Base-by-base conservation (phyloP, 108 stramenopile genomes). In the Fragilaria crotonensis region DNA sequence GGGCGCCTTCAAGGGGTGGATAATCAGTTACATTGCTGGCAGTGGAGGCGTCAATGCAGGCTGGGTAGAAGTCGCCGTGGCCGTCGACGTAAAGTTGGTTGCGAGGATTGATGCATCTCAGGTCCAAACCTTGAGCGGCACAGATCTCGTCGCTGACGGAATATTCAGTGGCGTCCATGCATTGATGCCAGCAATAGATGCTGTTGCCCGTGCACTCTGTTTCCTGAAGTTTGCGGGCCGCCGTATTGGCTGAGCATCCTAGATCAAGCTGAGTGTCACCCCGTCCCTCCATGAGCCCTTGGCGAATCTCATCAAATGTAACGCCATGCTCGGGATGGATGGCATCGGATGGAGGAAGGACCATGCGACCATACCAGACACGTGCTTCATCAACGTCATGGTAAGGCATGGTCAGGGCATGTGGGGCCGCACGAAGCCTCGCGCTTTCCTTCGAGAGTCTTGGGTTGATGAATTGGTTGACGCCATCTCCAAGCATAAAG, bases 361-460 rank as follows among this genome's bases (percentile, higher is more conserved):
- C 80, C 91, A 93, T 93, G 30, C 85, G 78, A 1, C 91, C 91
- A 58, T 85, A 89, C 91, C 91, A 93, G 22, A 85, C 72, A 17
- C 91, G 83, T 46, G 69, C 55, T 1, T 49, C 52, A 45, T 57
- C 45, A 52, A 17, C 45, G 25, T 33, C 31, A 26, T 22, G 17
- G 3, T n/a, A 20, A 19, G 73, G 60, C 68, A 79, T 66, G 27
- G 28, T 2, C 21, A 81, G 19, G 7, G 81, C 79, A 63, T 89
- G 87, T 26, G 91, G 91, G 30, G 78, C 58, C 19, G 85, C 85
- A 29, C 79, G 78, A 1, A 92, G 77, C 4, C 5, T 29, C 57
- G 30, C 73, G 33, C 3, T 22, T 31, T 3, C 57, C 23, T 33
- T 33, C 18, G n/a, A 57, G 56, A 73, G 55, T 25, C 56, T 46